Conservation (phyloP, 192 early-diverging fungal species). For the Umbelopsis vinacea region DNA sequence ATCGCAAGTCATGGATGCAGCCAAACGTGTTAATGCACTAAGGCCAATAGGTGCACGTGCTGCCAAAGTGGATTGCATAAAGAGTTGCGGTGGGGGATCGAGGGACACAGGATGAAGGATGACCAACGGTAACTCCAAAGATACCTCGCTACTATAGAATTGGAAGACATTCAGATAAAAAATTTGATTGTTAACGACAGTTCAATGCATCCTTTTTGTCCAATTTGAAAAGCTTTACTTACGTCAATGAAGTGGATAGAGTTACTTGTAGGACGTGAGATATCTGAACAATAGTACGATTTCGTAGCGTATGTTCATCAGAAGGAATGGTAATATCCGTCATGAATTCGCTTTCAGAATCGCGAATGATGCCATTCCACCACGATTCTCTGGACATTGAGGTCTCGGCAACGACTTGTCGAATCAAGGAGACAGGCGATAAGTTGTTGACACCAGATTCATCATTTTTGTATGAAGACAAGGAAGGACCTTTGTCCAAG, state of each 20-base stretch:
- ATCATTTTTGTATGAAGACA: neutral
- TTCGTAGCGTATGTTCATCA: neutral
- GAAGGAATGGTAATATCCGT: conserved; percentile 2
- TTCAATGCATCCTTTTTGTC: neutral
- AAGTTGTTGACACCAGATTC: neutral
- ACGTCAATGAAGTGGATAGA: conserved; percentile 1
- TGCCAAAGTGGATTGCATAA: neutral
- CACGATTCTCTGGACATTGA: neutral
- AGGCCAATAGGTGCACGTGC: neutral
- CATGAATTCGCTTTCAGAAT: conserved; percentile 12
- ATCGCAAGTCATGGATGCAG: neutral
- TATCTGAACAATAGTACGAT: conserved; percentile 9
- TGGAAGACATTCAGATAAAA: too few relatives aligned
- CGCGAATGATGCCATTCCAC: conserved; percentile 5
- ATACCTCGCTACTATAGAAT: neutral
- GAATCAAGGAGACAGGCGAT: conserved; percentile 9
- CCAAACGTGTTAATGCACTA: neutral
- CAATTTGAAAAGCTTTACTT: neutral
- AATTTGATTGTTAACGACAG: too few relatives aligned
- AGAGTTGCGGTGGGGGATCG: neutral
- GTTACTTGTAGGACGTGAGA: conserved; percentile 14
- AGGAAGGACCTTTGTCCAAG: neutral
- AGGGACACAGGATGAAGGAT: neutral
- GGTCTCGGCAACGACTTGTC: conserved; percentile 10
- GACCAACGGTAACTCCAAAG: neutral